These are phyloP conservation scores for Talaromyces wortmannii DNA, from an alignment of 495 filamentous ascomycete species.

Conservation along the genomic window DNA sequence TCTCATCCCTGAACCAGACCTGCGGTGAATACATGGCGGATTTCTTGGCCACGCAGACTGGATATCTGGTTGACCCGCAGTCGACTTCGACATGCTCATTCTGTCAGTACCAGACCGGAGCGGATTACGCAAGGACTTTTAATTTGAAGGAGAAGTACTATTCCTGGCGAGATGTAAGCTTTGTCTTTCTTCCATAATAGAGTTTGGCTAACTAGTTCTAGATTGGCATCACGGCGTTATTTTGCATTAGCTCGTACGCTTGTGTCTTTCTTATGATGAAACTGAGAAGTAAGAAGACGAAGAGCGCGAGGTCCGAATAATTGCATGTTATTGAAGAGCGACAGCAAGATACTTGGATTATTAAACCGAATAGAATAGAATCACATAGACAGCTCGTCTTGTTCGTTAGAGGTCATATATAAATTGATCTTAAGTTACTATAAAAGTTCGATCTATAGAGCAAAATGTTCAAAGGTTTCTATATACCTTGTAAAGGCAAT, in stretches of 20 bases:
- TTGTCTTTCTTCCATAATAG: neutral
- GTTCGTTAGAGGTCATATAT: too few species aligned
- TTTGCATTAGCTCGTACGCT: constrained; percentile 32
- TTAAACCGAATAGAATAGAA: neutral
- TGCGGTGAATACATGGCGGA: constrained; percentile 61
- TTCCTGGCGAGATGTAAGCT: constrained; percentile 36
- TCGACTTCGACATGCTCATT: constrained; percentile 52
- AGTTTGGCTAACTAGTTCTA: constrained; percentile 11
- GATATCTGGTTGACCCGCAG: constrained; percentile 50
- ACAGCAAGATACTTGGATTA: neutral
- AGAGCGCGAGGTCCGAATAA: constrained; percentile 22
- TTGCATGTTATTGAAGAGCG: neutral
- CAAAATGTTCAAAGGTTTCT: too few species aligned
- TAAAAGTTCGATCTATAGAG: too few species aligned
- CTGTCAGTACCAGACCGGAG: constrained; percentile 43
- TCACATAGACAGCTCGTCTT: neutral
- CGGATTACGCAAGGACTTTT: constrained; percentile 33
- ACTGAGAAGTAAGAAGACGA: constrained; percentile 36
- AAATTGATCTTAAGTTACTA: too few species aligned
- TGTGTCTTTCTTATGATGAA: constrained; percentile 39
- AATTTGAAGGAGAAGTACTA: constrained; percentile 32
- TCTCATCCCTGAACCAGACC: constrained; percentile 35
- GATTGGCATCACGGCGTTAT: constrained; percentile 35
- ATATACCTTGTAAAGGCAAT: too few species aligned
- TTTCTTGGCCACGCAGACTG: constrained; percentile 44